Percentiles rank a stretch among this genome's conserved stretches.
These are phyloP conservation scores for Grifola frondosa DNA, from an alignment of 1,284 basidiomycete genomes.

Conservation along the genomic window DNA sequence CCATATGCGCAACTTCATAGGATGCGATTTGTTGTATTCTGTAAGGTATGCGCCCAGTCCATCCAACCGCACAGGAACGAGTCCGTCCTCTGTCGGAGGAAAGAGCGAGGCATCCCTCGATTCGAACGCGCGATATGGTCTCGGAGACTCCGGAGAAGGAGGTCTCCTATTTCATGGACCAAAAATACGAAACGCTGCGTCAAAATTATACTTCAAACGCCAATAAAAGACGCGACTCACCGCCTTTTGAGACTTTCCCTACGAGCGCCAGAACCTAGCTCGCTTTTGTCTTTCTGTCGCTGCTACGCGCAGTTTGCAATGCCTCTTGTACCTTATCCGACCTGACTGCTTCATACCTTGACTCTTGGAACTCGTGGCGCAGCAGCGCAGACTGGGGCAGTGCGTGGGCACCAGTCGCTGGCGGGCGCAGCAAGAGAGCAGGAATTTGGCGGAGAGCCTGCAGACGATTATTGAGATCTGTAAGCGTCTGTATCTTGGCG, in stretches of 20 bases:
- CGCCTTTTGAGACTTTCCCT: conserved; percentile 52
- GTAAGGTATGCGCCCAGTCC: conserved; percentile 50
- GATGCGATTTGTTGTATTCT: conserved; percentile 47
- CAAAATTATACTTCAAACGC: background rate
- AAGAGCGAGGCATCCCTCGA: conserved; percentile 41
- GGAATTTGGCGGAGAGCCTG: conserved; percentile 46
- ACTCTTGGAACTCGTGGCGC: conserved; percentile 27
- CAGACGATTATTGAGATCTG: conserved; percentile 44
- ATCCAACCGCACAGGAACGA: conserved; percentile 39
- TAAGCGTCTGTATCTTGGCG: conserved; percentile 45
- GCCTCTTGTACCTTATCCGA: conserved; percentile 55
- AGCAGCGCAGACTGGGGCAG: conserved; percentile 18
- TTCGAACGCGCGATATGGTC: conserved; percentile 49
- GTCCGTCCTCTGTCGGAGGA: conserved; percentile 36
- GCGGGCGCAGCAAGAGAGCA: conserved; percentile 37
- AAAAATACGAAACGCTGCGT: background rate
- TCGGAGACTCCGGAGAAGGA: conserved; percentile 59
- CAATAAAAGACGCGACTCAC: conserved; percentile 33
- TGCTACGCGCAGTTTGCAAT: conserved; percentile 47
- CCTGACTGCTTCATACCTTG: conserved; percentile 44
- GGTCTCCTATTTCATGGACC: conserved; percentile 39
- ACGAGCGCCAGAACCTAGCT: conserved; percentile 43
- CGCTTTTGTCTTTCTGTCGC: conserved; percentile 49
- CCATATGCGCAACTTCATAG: conserved; percentile 50
- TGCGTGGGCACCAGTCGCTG: conserved; percentile 10